phyloP scores from a whole-genome alignment of 768 basidiomycete species.

The Leccinum disarticulatum region DNA sequence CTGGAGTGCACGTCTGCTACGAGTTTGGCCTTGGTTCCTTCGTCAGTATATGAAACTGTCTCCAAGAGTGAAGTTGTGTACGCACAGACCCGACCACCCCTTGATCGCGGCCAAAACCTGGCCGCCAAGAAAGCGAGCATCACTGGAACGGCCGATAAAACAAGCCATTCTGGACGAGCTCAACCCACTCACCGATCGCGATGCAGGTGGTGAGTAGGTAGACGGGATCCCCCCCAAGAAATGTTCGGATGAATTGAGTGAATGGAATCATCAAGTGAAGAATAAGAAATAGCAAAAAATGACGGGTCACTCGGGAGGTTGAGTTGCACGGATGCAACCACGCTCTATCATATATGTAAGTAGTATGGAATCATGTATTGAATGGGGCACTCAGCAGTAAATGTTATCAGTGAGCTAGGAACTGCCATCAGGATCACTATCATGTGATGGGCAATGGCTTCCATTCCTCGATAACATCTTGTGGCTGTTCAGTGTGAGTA shows the following conservation, averaged over 20 bases:
- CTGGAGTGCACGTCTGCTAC: not conserved
- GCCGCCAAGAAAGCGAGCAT: not conserved
- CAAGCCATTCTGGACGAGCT: not conserved
- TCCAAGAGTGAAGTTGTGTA: not conserved
- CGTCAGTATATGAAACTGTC: not conserved
- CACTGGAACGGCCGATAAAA: not conserved
- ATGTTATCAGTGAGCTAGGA: not conserved
- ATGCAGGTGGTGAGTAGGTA: not conserved
- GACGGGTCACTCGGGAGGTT: not conserved
- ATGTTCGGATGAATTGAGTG: not conserved
- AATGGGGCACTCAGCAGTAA: not conserved
- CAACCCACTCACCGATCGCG: constrained; percentile 3
- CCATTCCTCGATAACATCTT: not conserved
- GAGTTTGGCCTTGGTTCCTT: not conserved
- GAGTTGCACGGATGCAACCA: not conserved
- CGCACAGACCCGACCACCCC: not conserved
- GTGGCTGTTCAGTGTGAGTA: not conserved
- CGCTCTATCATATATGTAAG: not conserved
- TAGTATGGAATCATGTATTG: not conserved
- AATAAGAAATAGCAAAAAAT: no score
- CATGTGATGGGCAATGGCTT: not conserved
- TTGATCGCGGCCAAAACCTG: not conserved
- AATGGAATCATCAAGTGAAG: constrained; percentile 1
- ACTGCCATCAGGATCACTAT: no score
- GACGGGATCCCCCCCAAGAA: not conserved